Evolutionary conservation across 2,329 filamentous ascomycete species (phyloP).

Genomic region (Colletotrichum spaethianum): DNA sequence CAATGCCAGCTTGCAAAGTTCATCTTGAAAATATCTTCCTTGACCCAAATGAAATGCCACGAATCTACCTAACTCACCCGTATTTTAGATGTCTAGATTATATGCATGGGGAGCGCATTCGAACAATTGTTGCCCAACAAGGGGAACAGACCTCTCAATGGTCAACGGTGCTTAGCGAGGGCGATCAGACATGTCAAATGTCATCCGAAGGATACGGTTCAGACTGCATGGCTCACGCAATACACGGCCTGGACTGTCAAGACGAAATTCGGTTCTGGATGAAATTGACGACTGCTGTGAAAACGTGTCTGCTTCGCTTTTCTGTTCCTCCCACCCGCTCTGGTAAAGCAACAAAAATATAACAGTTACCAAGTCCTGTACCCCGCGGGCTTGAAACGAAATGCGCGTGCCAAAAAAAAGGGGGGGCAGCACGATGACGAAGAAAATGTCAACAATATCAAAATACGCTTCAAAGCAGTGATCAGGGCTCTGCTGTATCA

Average conservation of each 20-base stretch:
- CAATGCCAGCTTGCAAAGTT: constrained; percentile 29
- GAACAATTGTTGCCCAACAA: neutral
- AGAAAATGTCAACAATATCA: constrained; percentile 3
- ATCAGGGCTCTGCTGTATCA: constrained; percentile 15
- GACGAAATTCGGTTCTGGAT: neutral
- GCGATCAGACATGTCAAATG: neutral
- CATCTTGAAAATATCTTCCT: constrained; percentile 3
- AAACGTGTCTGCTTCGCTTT: constrained; percentile 27
- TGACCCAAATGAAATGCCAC: neutral
- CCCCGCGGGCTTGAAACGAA: constrained; percentile 17
- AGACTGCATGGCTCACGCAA: neutral
- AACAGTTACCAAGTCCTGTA: constrained; percentile 6
- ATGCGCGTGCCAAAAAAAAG: neutral
- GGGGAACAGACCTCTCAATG: neutral
- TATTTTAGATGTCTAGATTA: neutral
- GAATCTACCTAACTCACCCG: no score
- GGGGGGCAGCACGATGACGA: neutral
- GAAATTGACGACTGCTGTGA: constrained; percentile 8
- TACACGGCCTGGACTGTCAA: neutral
- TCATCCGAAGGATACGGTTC: neutral
- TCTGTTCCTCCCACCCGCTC: constrained; percentile 6
- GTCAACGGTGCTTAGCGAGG: neutral
- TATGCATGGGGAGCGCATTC: neutral
- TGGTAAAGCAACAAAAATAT: constrained; percentile 11
- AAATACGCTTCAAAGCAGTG: constrained; percentile 6